A percentile compares a stretch with the other conserved stretches of the same genome.
Evolutionary conservation across 23 red algal genomes (phyloP).

Genomic region (Gracilaria vermiculophylla): DNA sequence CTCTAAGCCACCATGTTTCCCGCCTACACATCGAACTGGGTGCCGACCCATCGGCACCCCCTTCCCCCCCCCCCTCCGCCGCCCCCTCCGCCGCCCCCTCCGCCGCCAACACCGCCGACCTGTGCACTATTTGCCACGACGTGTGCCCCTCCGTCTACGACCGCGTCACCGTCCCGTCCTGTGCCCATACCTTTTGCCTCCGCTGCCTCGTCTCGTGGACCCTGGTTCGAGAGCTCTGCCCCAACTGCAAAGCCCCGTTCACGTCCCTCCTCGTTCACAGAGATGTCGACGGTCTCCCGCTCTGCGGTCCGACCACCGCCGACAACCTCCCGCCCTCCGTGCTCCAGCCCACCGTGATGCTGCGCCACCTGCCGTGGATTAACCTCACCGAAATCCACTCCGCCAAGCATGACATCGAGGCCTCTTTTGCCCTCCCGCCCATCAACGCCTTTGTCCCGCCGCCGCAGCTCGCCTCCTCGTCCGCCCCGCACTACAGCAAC

Average conservation of each 20-base stretch:
- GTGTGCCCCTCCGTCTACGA: not conserved
- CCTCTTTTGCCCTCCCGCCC: conserved; percentile 24
- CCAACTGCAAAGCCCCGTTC: conserved; percentile 61
- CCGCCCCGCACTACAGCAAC: conserved; percentile 37
- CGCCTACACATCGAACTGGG: not conserved
- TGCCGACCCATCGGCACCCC: not conserved
- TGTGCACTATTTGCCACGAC: conserved; percentile 59
- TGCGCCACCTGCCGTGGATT: conserved; percentile 38
- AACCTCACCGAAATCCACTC: conserved; percentile 14
- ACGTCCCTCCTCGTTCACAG: conserved; percentile 30
- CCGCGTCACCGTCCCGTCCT: conserved; percentile 19
- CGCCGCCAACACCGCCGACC: not conserved
- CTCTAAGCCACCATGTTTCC: conserved; percentile 19
- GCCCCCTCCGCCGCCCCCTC: not conserved
- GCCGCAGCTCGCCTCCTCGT: not conserved
- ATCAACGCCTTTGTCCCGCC: not conserved
- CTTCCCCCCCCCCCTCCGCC: not conserved
- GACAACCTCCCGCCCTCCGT: conserved; percentile 6
- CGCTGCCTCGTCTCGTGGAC: conserved; percentile 50
- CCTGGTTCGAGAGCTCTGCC: conserved; percentile 44
- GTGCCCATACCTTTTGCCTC: conserved; percentile 50
- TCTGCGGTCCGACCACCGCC: not conserved
- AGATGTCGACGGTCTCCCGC: not conserved
- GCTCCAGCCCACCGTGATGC: conserved; percentile 25
- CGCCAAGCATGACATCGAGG: conserved; percentile 35